phyloP scores from a whole-genome alignment of 2,329 filamentous ascomycete genomes.

The Ophidiomyces ophidiicola region DNA sequence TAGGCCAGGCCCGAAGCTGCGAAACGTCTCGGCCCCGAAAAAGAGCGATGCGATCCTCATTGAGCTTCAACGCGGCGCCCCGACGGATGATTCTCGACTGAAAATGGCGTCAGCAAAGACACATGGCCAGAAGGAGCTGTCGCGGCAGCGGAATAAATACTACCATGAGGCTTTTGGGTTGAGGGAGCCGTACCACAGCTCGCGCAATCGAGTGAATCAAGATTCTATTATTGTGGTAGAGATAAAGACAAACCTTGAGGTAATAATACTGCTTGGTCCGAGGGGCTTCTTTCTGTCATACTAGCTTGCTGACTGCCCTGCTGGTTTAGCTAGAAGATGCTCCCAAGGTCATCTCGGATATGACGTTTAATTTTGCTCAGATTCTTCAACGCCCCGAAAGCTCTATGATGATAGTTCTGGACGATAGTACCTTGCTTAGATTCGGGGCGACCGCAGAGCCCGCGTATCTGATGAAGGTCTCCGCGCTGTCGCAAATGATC shows the following conservation, averaged over 20 bases:
- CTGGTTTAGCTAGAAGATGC: constrained; percentile 57
- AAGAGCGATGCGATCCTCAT: constrained; percentile 4
- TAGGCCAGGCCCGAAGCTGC: neutral
- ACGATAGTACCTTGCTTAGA: constrained; percentile 61
- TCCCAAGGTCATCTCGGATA: constrained; percentile 58
- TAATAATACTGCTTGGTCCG: constrained; percentile 22
- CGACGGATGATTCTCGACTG: constrained; percentile 11
- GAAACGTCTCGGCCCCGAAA: neutral
- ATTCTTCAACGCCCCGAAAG: constrained; percentile 64
- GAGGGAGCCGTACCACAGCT: constrained; percentile 26
- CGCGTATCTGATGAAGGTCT: constrained; percentile 66
- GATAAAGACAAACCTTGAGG: constrained; percentile 52
- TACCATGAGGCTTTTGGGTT: constrained; percentile 31
- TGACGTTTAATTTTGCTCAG: constrained; percentile 59
- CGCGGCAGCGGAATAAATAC: constrained; percentile 28
- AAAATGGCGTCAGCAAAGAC: constrained; percentile 9
- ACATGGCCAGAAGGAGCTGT: constrained; percentile 18
- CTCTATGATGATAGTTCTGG: constrained; percentile 62
- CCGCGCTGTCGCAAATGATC: constrained; percentile 55
- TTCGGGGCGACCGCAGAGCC: constrained; percentile 65
- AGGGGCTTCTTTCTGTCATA: neutral
- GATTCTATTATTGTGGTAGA: constrained; percentile 52
- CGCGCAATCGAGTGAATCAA: constrained; percentile 39
- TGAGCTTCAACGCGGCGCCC: constrained; percentile 12
- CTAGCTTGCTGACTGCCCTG: constrained; percentile 16